Base-by-base conservation (phyloP, 2,329 filamentous ascomycete genomes). In the Pseudogymnoascus sp. region DNA sequence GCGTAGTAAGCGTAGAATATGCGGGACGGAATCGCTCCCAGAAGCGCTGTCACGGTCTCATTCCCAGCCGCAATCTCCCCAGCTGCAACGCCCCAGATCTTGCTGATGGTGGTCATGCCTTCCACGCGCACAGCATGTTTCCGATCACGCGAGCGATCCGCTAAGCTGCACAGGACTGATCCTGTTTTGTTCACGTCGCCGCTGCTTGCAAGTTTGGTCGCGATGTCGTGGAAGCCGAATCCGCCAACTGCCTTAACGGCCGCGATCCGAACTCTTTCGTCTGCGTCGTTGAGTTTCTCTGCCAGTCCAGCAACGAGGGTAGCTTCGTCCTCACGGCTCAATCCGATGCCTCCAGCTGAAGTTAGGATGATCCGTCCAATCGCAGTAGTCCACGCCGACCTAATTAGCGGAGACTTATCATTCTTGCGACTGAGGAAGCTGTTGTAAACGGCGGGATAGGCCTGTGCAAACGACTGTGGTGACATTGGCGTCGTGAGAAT, bases 21-120 rank as follows among this genome's bases (percentile, higher is more conserved):
- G 67, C 86, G 89, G 1, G 89, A 89, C 2, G 95, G 93, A 41
- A 96, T 92, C 23, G 88, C 88, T 6, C 88, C 89, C 11, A 99
- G 79, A n/a, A 93, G 83, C 8, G 85, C 79, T 11, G 83, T 84
- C 19, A 96, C 88, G 16, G 83, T 80, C 69, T 96, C 91, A 70
- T 93, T 89, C 13, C 90, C 91, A 62, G 89, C 85, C 23, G 90
- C 87, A 70, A 99, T 90, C 71, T 96, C 93, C 16, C 92, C 90
- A 16, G 88, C 86, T 11, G 91, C 93, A 16, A 96, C 93, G n/a
- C 91, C 93, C 95, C 95, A 99, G 28, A 98, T 87, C 67, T 88
- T 90, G 10, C 86, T 90, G 1, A 98, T 79, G 7, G 96, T 81
- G 61, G 87, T 88, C 85, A 96, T 96, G 23, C 92, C 93, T 70